Evolutionary conservation across 2,329 filamentous ascomycete species (phyloP).

Genomic region (Epichloe baconii): DNA sequence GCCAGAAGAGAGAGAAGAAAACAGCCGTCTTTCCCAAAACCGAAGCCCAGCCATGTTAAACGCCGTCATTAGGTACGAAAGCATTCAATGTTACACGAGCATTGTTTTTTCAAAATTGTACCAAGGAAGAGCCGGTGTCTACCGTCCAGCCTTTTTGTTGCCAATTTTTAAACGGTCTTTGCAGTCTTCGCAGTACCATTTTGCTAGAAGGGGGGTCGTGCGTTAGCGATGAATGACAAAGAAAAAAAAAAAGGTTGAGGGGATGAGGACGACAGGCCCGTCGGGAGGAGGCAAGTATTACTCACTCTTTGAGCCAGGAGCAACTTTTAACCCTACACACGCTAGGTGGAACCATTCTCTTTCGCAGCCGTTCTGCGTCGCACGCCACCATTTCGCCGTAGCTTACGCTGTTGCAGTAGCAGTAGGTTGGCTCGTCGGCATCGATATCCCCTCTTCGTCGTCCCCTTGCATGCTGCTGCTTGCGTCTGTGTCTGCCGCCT

Average conservation of each 20-base stretch:
- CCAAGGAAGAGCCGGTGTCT: not conserved
- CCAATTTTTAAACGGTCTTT: slow-evolving; percentile 49
- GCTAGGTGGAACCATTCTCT: slow-evolving; percentile 76
- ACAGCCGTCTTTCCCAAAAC: not conserved
- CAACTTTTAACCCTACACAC: slow-evolving; percentile 67
- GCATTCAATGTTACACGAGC: too few species aligned
- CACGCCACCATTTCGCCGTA: slow-evolving; percentile 80
- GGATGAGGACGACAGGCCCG: too few species aligned
- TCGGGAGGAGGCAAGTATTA: slow-evolving; percentile 10
- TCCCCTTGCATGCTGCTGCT: slow-evolving; percentile 27
- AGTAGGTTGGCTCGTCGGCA: slow-evolving; percentile 61
- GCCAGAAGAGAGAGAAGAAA: too few species aligned
- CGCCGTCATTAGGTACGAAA: not conserved
- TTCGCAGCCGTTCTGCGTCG: slow-evolving; percentile 58
- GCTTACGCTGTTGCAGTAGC: slow-evolving; percentile 67
- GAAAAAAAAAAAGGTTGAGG: not conserved
- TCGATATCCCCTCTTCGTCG: slow-evolving; percentile 44
- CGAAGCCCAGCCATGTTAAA: not conserved
- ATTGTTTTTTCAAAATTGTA: too few species aligned
- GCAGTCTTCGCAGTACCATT: slow-evolving; percentile 75
- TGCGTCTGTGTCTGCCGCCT: slow-evolving; percentile 26
- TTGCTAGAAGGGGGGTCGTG: slow-evolving; percentile 33
- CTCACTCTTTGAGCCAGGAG: slow-evolving; percentile 64
- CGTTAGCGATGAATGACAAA: slow-evolving; percentile 13
- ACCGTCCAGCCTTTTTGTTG: slow-evolving; percentile 40